Conservation (phyloP, 2,329 filamentous ascomycete species). For the Celoporthe dispersa region DNA sequence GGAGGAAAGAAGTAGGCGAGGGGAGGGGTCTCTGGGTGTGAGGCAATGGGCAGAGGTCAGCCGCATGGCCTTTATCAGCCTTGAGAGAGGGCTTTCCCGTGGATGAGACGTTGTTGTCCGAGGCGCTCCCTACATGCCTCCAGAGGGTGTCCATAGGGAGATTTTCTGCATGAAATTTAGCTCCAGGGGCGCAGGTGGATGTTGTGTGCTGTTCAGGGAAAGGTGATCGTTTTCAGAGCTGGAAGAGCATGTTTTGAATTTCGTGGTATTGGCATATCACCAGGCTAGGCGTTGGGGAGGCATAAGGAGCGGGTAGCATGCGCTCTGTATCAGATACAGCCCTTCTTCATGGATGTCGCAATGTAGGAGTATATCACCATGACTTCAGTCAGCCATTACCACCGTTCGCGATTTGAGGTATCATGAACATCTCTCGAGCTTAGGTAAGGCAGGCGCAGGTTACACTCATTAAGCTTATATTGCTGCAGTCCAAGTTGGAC, state of each 20-base stretch:
- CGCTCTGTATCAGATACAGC: neutral
- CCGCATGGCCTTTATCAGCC: neutral
- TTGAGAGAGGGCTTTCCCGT: neutral
- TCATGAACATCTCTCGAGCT: neutral
- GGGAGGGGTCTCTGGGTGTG: neutral
- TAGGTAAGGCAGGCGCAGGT: neutral
- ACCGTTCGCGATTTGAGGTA: neutral
- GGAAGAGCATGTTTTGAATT: neutral
- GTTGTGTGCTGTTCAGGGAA: neutral
- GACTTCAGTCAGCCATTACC: neutral
- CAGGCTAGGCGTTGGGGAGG: constrained; percentile 6
- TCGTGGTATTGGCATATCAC: neutral
- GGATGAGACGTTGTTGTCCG: neutral
- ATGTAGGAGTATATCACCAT: neutral
- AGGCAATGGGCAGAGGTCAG: neutral
- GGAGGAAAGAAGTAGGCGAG: constrained; percentile 65
- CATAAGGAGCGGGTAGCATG: neutral
- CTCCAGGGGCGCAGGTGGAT: neutral
- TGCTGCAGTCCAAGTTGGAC: neutral
- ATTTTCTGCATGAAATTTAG: neutral
- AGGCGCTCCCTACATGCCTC: neutral
- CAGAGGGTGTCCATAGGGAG: neutral
- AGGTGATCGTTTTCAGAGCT: neutral
- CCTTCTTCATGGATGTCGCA: neutral
- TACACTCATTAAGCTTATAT: neutral